Evolutionary conservation across 2,329 filamentous ascomycete species (phyloP).

Genomic region (Tolypocladium album): DNA sequence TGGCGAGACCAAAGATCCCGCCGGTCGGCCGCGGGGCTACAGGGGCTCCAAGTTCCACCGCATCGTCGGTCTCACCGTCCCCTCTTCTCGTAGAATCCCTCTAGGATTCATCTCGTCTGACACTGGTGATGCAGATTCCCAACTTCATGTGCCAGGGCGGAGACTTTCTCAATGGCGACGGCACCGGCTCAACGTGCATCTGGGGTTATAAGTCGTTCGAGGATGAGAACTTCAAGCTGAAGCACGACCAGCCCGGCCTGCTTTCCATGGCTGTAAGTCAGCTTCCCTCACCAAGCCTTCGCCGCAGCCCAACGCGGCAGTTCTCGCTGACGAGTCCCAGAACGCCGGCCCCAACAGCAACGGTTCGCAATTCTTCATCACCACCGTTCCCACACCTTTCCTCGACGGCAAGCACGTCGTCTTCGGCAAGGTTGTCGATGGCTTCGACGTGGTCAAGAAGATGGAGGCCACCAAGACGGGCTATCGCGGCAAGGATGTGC

Average conservation of each 20-base stretch:
- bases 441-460: conserved; percentile 84
- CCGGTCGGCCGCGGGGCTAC: conserved; percentile 79
- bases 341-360: conserved; percentile 90
- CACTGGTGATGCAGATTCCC: conserved; percentile 54
- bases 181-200: conserved; percentile 78
- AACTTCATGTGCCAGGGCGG: conserved; percentile 97
- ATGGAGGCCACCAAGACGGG: conserved; percentile 85
- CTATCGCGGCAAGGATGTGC: conserved; percentile 62
- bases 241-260: conserved; percentile 70
- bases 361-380: conserved; percentile 96
- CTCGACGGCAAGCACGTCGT: conserved; percentile 91
- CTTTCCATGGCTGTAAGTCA: conserved; percentile 81
- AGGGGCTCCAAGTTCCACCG: conserved; percentile 92
- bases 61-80: conserved; percentile 49
- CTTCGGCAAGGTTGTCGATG: conserved; percentile 81
- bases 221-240: conserved; percentile 80
- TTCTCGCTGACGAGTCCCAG: conserved; percentile 26
- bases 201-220: conserved; percentile 77
- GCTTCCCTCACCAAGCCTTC: neutral
- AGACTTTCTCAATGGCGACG: conserved; percentile 89
- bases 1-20: conserved; percentile 72
- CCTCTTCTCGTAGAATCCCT: neutral
- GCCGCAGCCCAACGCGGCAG: neutral
- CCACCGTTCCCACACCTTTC: conserved; percentile 75
- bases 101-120: conserved; percentile 1